Evolutionary conservation across 352 stramenopile species (phyloP), one percentile per base, ranked within the genome.

Genomic region (Phytophthora megakarya): DNA sequence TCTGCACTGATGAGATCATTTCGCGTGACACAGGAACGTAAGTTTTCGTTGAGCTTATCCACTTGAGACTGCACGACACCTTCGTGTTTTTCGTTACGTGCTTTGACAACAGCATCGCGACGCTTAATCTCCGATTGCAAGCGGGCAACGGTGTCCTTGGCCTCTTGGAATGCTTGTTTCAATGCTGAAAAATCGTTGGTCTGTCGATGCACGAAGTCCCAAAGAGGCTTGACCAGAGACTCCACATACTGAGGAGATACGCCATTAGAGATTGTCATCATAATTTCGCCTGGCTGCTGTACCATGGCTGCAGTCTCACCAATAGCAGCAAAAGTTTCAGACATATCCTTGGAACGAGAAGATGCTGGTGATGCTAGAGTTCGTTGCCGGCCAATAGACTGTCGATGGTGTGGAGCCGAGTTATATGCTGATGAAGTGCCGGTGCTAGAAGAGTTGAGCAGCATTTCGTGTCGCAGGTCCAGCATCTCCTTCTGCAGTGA

Each of bases 41-140:
- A 65, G 18, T 64, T 80, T 23, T 95, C 84, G 50, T 90, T 93
- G 22, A 95, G 73, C 50, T 90, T 93, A 30, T 93, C 84, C 51
- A 95, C 71, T 54, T 93, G 80, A 5, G 72, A 65, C 54, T 95
- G 86, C 45, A 95, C 73, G 3, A 84, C 66, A 5, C 50, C 52
- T 55, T 93, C 86, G 65, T 93, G 83, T 33, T 95, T 93, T 43
- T 75, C 79, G 50, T 93, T 95, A 7, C 86, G 70, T 1, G 84
- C 86, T 55, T 93, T 84, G 13, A 90, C 72, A 22, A 95, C 74
- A 0, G 86, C 84, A 45, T 95, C 86, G 11, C 86, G 82, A 8
- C 86, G 82, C 37, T 93, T 92, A 62, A 95, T 91, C 69, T 95
- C 86, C 0, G 84, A 81, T 45, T 95, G 86, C 11, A 95, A 63